Conservation (phyloP, 495 filamentous ascomycete genomes). For the Aspergillus olivimuriae region DNA sequence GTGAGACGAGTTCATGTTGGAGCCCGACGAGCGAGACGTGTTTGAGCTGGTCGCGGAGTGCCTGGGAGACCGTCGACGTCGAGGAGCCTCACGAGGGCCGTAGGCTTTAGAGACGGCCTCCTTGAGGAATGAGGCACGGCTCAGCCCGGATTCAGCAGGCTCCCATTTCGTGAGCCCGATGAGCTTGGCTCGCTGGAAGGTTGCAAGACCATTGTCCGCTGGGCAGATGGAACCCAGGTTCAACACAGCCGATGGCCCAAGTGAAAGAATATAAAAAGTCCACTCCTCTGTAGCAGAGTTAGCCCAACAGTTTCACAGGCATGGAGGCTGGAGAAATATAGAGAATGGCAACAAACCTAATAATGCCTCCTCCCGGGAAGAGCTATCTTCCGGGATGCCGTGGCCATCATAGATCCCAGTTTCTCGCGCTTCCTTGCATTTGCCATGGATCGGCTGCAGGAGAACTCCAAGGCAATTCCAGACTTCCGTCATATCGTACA, state of each 20-base stretch:
- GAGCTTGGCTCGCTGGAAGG: constrained; percentile 46
- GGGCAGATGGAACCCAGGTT: constrained; percentile 43
- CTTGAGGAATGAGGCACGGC: constrained; percentile 56
- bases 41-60: constrained; percentile 7
- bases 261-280: constrained; percentile 53
- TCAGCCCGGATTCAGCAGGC: constrained; percentile 33
- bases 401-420: constrained; percentile 51
- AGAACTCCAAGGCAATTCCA: constrained; percentile 58
- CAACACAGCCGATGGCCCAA: constrained; percentile 52
- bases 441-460: constrained; percentile 51
- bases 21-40: constrained; percentile 6
- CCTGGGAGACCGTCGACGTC: constrained; percentile 3
- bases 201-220: constrained; percentile 36
- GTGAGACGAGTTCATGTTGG: constrained; percentile 3
- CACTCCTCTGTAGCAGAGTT: constrained; percentile 49
- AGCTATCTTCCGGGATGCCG: constrained; percentile 39
- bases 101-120: constrained; percentile 57
- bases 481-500: constrained; percentile 62
- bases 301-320: too few relatives aligned
- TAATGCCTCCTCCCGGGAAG: constrained; percentile 46
- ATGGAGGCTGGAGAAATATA: too few relatives aligned
- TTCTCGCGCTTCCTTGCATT: constrained; percentile 46
- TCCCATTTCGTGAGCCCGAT: constrained; percentile 55
- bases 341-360: too few relatives aligned
- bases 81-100: constrained; percentile 38